Percentiles rank a stretch among this genome's conserved stretches.
Evolutionary conservation across 306 rosid genomes (phyloP).

Genomic region (Aeschynomene evenia): DNA sequence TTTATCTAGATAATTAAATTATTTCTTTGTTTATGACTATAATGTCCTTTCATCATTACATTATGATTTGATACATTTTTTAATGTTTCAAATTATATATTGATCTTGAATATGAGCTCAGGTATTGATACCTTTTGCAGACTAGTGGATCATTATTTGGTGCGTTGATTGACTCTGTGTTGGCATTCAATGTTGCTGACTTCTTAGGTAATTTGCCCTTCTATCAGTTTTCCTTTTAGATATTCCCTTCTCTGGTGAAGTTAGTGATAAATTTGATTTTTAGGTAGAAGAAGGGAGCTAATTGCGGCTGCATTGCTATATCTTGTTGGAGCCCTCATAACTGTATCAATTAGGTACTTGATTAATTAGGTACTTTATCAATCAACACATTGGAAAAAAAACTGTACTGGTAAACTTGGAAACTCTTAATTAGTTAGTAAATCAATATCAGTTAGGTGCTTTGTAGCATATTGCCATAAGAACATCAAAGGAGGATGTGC

Average conservation of each 20-base stretch:
- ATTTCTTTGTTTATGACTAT: slow-evolving; percentile 19
- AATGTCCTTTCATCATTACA: slow-evolving; percentile 14
- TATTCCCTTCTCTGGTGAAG: slow-evolving; percentile 31
- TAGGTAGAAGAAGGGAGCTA: slow-evolving; percentile 93
- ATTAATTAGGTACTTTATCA: too few relatives aligned
- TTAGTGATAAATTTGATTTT: slow-evolving; percentile 29
- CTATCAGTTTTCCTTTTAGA: slow-evolving; percentile 20
- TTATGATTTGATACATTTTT: slow-evolving; percentile 8
- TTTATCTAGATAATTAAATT: neutral
- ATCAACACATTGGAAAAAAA: too few relatives aligned
- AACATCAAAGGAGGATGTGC: too few relatives aligned
- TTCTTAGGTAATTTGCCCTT: slow-evolving; percentile 60
- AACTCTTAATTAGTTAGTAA: too few relatives aligned
- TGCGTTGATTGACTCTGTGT: slow-evolving; percentile 82
- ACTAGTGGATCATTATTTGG: slow-evolving; percentile 97
- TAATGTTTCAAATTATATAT: slow-evolving; percentile 9
- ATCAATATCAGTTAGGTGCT: too few relatives aligned
- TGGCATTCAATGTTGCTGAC: slow-evolving; percentile 89
- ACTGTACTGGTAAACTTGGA: too few relatives aligned
- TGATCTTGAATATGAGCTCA: slow-evolving; percentile 24
- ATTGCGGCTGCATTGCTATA: slow-evolving; percentile 63
- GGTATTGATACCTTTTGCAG: slow-evolving; percentile 52
- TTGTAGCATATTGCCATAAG: too few relatives aligned
- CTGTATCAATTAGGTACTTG: too few relatives aligned
- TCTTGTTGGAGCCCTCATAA: slow-evolving; percentile 75